phyloP scores from a whole-genome alignment of 2,329 filamentous ascomycete species.

The Verticillium longisporum region DNA sequence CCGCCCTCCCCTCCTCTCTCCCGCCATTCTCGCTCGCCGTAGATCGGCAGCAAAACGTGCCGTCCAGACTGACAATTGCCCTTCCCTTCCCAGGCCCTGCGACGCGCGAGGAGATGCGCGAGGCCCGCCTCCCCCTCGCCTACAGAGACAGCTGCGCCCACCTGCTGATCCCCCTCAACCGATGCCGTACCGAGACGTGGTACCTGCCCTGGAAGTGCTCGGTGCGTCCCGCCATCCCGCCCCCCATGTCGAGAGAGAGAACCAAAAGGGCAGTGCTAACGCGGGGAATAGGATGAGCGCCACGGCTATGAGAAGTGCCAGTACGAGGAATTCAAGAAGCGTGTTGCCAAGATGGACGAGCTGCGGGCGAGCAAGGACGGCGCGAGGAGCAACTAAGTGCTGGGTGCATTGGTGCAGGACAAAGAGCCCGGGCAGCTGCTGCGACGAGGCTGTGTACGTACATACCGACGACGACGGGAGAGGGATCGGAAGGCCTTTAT shows the following conservation, averaged over 20 bases:
- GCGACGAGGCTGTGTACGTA: slow-evolving; percentile 1
- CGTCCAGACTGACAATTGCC: neutral
- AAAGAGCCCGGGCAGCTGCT: neutral
- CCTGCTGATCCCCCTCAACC: slow-evolving; percentile 91
- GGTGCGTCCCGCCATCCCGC: slow-evolving; percentile 4
- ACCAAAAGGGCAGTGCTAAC: neutral
- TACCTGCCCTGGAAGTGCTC: slow-evolving; percentile 94
- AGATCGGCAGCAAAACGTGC: too few relatives aligned
- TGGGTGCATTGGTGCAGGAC: slow-evolving; percentile 13
- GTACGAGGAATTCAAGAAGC: slow-evolving; percentile 97
- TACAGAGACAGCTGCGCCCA: slow-evolving; percentile 96
- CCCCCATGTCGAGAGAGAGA: neutral
- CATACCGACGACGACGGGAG: neutral
- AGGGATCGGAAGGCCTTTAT: neutral
- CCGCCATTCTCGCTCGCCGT: too few relatives aligned
- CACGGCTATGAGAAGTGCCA: slow-evolving; percentile 99
- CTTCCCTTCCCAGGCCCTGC: slow-evolving; percentile 31
- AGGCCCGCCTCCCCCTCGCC: slow-evolving; percentile 76
- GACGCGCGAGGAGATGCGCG: slow-evolving; percentile 88
- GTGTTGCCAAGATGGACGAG: slow-evolving; percentile 98
- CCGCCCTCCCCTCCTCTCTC: neutral
- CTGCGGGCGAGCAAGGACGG: slow-evolving; percentile 79
- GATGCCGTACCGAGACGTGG: slow-evolving; percentile 84
- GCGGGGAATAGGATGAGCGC: slow-evolving; percentile 74
- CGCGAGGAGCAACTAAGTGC: slow-evolving; percentile 71